These are phyloP conservation scores for Eucommia ulmoides DNA, from an alignment of 257 asterid species.

Conservation along the genomic window DNA sequence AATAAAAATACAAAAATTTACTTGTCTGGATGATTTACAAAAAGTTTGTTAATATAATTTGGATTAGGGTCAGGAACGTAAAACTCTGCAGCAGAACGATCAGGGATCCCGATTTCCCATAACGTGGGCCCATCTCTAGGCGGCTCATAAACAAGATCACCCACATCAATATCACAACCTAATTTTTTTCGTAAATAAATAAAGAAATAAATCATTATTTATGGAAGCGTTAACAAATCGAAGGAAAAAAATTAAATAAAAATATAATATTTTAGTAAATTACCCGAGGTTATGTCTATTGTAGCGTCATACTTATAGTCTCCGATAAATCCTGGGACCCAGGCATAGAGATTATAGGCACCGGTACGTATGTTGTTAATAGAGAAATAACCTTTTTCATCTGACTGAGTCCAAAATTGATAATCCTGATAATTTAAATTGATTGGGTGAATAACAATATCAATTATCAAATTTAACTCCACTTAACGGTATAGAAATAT, in stretches of 20 bases:
- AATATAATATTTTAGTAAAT: too few species aligned
- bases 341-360: slow-evolving; percentile 51
- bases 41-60: slow-evolving; percentile 37
- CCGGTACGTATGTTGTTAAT: slow-evolving; percentile 42
- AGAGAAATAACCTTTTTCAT: slow-evolving; percentile 36
- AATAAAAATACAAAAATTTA: neutral
- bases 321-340: slow-evolving; percentile 55
- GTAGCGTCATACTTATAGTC: slow-evolving; percentile 34
- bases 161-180: slow-evolving; percentile 40
- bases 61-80: slow-evolving; percentile 68
- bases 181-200: neutral
- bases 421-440: too few species aligned
- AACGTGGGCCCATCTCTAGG: slow-evolving; percentile 66
- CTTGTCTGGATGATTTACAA: slow-evolving; percentile 40
- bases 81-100: slow-evolving; percentile 60
- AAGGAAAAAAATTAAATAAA: too few species aligned
- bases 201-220: too few species aligned
- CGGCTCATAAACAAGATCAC: slow-evolving; percentile 42
- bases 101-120: slow-evolving; percentile 78
- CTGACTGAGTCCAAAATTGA: slow-evolving; percentile 58
- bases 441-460: too few species aligned
- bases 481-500: neutral
- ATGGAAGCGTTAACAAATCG: neutral
- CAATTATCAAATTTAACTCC: neutral
- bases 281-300: slow-evolving; percentile 37